Conservation (phyloP, 106 monocot genomes). For the Dendrobium catenatum region DNA sequence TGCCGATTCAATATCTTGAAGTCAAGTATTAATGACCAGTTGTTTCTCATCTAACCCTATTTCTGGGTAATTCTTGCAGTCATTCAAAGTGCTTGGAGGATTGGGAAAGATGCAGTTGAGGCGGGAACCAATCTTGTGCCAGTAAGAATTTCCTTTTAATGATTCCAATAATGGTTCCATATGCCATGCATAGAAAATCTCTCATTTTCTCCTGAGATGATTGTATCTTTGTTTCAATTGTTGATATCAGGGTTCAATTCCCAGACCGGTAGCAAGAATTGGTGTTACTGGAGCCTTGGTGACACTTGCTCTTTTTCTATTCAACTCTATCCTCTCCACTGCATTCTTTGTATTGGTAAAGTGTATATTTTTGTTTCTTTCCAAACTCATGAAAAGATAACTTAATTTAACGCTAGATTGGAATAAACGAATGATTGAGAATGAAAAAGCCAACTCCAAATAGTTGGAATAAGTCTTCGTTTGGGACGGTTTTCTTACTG, state of each 20-base stretch:
- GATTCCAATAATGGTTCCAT: neutral
- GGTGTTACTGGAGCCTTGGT: conserved; percentile 33
- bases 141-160: conserved; percentile 22
- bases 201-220: neutral
- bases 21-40: neutral
- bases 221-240: neutral
- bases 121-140: conserved; percentile 55
- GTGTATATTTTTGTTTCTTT: neutral
- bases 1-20: neutral
- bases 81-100: conserved; percentile 40
- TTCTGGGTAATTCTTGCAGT: conserved; percentile 16
- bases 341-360: conserved; percentile 75
- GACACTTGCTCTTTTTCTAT: conserved; percentile 42
- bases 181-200: neutral
- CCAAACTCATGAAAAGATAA: neutral
- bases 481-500: no score
- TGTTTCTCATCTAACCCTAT: neutral
- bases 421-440: no score
- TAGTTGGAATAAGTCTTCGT: neutral
- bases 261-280: conserved; percentile 60
- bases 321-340: conserved; percentile 72
- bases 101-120: conserved; percentile 53
- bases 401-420: no score
- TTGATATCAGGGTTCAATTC: conserved; percentile 52
- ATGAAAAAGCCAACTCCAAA: no score